Evolutionary conservation across 805 yeast genomes (phyloP).

Genomic region (Metschnikowia continentalis): DNA sequence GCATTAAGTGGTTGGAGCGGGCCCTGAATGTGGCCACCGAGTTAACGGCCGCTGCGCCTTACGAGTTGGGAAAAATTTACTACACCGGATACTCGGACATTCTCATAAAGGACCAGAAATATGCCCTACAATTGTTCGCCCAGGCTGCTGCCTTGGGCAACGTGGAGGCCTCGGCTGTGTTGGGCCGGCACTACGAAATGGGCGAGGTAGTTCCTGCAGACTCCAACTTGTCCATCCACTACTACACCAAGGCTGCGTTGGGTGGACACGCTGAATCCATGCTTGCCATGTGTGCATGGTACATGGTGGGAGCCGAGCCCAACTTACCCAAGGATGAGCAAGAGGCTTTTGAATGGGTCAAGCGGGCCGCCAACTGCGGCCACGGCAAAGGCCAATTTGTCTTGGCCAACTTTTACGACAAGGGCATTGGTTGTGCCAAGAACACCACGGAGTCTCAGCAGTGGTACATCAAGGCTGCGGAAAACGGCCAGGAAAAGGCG

Average conservation of each 20-base stretch:
- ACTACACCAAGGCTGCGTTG: conserved; percentile 85
- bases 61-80: conserved; percentile 81
- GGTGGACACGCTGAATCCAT: conserved; percentile 86
- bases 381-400: conserved; percentile 81
- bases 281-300: conserved; percentile 97
- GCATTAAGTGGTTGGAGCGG: conserved; percentile 88
- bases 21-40: conserved; percentile 84
- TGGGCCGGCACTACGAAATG: conserved; percentile 81
- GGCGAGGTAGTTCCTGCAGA: conserved; percentile 77
- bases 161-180: conserved; percentile 67
- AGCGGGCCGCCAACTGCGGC: conserved; percentile 73
- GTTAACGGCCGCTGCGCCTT: conserved; percentile 88
- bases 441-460: conserved; percentile 54
- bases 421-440: conserved; percentile 79
- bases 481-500: conserved; percentile 44
- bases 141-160: conserved; percentile 89
- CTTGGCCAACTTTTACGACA: conserved; percentile 75
- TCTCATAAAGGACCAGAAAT: conserved; percentile 74
- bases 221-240: conserved; percentile 80
- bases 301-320: conserved; percentile 87
- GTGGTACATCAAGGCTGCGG: conserved; percentile 78
- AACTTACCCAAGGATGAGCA: conserved; percentile 68
- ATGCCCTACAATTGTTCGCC: conserved; percentile 80
- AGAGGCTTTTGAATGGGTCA: conserved; percentile 95
- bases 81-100: conserved; percentile 83